Conservation (phyloP, 2,329 filamentous ascomycete genomes). For the Xylariaceae sp. region DNA sequence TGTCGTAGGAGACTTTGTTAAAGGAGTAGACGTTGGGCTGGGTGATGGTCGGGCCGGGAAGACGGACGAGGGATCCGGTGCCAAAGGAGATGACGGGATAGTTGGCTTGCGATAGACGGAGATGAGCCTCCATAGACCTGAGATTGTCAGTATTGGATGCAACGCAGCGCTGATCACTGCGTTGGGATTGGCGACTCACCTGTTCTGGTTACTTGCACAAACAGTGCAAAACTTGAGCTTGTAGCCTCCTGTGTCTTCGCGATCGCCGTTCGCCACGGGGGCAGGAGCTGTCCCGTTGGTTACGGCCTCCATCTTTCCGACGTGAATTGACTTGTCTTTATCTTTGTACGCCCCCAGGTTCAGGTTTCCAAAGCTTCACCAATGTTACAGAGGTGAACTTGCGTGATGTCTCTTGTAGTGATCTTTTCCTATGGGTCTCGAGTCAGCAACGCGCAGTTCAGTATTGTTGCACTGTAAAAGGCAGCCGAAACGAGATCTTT, state of each 20-base stretch:
- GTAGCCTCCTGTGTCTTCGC: constrained; percentile 58
- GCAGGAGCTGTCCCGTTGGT: constrained; percentile 35
- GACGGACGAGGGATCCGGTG: constrained; percentile 87
- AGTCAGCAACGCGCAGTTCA: constrained; percentile 3
- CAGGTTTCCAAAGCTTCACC: too few relatives aligned
- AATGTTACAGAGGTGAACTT: too few relatives aligned
- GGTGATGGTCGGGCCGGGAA: constrained; percentile 85
- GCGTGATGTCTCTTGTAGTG: too few relatives aligned
- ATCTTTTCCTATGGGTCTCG: neutral
- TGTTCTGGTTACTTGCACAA: constrained; percentile 97
- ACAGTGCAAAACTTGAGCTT: constrained; percentile 97
- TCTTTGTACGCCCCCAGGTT: too few relatives aligned
- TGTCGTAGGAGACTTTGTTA: constrained; percentile 92
- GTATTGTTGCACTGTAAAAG: neutral
- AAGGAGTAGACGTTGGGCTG: constrained; percentile 98
- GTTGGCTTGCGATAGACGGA: constrained; percentile 77
- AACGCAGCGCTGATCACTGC: neutral
- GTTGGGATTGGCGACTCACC: constrained; percentile 48
- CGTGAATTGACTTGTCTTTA: neutral
- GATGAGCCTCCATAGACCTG: constrained; percentile 98
- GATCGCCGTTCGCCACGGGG: constrained; percentile 40
- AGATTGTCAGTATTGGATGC: constrained; percentile 13
- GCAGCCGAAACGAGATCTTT: neutral
- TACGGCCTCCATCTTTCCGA: constrained; percentile 33
- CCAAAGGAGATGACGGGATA: constrained; percentile 99